phyloP scores from a whole-genome alignment of 768 basidiomycete species.

The Lactarius tabidus region DNA sequence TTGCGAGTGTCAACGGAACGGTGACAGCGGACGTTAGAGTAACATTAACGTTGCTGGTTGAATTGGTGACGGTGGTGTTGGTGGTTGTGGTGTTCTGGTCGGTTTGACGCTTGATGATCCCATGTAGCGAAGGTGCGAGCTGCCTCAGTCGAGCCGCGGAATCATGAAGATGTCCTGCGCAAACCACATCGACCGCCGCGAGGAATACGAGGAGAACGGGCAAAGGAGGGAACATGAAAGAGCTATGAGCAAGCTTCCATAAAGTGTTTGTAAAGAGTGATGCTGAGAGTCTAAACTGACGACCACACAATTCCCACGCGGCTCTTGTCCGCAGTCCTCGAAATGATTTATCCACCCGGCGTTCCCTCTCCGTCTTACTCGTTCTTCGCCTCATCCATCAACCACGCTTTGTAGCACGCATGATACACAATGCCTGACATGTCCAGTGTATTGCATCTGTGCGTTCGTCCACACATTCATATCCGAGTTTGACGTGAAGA shows the following conservation, averaged over 20 bases:
- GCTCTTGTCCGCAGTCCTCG: too few species aligned
- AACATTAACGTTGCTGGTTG: neutral
- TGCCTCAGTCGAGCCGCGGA: neutral
- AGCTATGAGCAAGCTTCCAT: slow-evolving; percentile 13
- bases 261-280: neutral
- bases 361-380: too few species aligned
- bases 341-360: too few species aligned
- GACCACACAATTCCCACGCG: neutral
- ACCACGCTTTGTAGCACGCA: neutral
- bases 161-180: neutral
- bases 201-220: slow-evolving; percentile 3
- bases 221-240: slow-evolving; percentile 8
- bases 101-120: slow-evolving; percentile 20
- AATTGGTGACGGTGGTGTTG: neutral
- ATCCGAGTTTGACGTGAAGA: neutral
- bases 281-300: neutral
- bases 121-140: slow-evolving; percentile 8
- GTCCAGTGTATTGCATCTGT: neutral
- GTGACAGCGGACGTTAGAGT: neutral
- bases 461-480: neutral
- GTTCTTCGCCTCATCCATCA: neutral
- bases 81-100: neutral
- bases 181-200: slow-evolving; percentile 16
- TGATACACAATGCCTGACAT: neutral
- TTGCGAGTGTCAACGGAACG: slow-evolving; percentile 19